Conservation (phyloP, 768 basidiomycete species). For the Crucibulum laeve region DNA sequence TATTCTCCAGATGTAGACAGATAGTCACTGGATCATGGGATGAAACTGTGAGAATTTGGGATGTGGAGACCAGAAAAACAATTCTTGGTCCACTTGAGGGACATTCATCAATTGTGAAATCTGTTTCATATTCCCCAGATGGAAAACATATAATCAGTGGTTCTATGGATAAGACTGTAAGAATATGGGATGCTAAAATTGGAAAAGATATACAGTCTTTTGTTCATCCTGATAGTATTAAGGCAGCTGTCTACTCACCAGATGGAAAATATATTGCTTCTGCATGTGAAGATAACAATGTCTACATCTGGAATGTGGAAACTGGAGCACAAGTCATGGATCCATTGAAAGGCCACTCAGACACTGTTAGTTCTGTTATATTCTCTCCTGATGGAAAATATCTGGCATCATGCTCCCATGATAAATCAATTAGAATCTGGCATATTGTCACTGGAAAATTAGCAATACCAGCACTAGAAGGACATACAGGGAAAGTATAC, state of each 20-base stretch:
- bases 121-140: no score
- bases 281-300: not conserved
- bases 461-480: not conserved
- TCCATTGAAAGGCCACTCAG: not conserved
- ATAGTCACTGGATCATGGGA: no score
- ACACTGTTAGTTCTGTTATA: conserved; percentile 21
- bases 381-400: conserved; percentile 47
- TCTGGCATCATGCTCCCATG: conserved; percentile 41
- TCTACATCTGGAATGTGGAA: not conserved
- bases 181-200: conserved; percentile 2
- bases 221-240: not conserved
- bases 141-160: conserved; percentile 2
- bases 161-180: not conserved
- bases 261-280: not conserved
- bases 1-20: no score
- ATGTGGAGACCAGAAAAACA: no score
- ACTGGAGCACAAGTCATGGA: not conserved
- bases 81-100: no score
- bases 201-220: not conserved
- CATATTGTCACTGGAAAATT: not conserved
- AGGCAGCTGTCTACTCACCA: not conserved
- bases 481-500: not conserved
- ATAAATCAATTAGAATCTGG: conserved; percentile 17
- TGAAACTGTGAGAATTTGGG: no score
- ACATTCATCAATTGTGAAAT: no score